Evolutionary conservation across 73 alveolate species (phyloP).

Genomic region (Uronychia binucleata): DNA sequence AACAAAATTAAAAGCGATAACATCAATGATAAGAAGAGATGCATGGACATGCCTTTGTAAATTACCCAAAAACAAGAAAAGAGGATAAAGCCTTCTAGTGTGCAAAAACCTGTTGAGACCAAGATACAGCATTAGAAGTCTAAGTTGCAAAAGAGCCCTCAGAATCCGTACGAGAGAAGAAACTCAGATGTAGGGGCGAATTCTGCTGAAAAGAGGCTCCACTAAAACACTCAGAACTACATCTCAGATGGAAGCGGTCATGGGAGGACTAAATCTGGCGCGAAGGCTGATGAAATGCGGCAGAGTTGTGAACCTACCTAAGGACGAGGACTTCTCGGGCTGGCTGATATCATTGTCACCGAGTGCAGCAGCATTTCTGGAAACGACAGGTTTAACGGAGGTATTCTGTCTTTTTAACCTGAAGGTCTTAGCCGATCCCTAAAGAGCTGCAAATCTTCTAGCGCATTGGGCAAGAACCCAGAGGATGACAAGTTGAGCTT

Average conservation of each 20-base stretch:
- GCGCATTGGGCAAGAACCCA: neutral
- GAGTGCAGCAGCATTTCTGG: neutral
- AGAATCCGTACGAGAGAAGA: too few relatives aligned
- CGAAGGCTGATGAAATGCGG: neutral
- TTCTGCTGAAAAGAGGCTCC: too few relatives aligned
- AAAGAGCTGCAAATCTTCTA: neutral
- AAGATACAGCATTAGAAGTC: too few relatives aligned
- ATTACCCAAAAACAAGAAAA: too few relatives aligned
- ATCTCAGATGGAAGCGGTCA: neutral
- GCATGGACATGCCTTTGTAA: too few relatives aligned
- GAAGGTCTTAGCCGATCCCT: neutral
- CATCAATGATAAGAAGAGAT: too few relatives aligned
- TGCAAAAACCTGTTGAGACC: too few relatives aligned
- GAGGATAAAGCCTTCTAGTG: too few relatives aligned
- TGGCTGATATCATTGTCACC: neutral
- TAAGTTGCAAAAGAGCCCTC: too few relatives aligned
- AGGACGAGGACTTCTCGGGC: neutral
- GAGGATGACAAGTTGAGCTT: neutral
- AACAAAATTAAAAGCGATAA: too few relatives aligned
- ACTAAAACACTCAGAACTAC: too few relatives aligned
- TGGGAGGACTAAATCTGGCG: neutral
- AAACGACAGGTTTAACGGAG: neutral
- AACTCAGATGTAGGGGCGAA: too few relatives aligned
- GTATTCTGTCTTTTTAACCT: neutral
- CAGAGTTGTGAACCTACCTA: neutral